These are phyloP conservation scores for Pyricularia grisea DNA, from an alignment of 2,329 filamentous ascomycete species.

Conservation along the genomic window DNA sequence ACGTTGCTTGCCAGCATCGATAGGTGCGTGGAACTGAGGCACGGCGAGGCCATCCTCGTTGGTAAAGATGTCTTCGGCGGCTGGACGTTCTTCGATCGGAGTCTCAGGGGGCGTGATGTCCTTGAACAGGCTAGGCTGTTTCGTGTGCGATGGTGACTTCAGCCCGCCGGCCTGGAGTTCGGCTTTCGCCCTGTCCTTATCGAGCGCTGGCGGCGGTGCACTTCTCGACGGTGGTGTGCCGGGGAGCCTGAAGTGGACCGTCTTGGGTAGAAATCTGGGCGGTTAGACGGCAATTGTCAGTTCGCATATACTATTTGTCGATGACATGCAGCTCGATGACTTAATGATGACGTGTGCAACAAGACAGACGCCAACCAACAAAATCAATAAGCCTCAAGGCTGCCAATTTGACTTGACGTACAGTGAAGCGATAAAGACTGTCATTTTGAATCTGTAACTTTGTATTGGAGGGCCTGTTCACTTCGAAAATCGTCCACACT, in stretches of 20 bases:
- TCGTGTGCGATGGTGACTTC: conserved; percentile 16
- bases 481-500: neutral
- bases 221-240: conserved; percentile 33
- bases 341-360: neutral
- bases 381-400: neutral
- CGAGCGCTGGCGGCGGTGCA: conserved; percentile 12
- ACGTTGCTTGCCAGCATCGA: conserved; percentile 25
- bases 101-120: conserved; percentile 47
- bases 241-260: conserved; percentile 73
- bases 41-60: conserved; percentile 50
- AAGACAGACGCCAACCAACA: neutral
- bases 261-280: conserved; percentile 79
- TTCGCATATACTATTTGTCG: neutral
- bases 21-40: conserved; percentile 36
- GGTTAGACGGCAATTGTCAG: neutral
- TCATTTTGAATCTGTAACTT: conserved; percentile 28
- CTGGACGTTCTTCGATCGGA: conserved; percentile 34
- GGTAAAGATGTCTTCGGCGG: conserved; percentile 37
- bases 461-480: neutral
- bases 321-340: neutral
- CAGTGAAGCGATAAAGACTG: conserved; percentile 39
- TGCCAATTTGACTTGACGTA: conserved; percentile 14
- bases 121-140: conserved; percentile 44
- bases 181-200: conserved; percentile 11
- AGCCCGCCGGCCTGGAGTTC: conserved; percentile 11